Evolutionary conservation across 495 filamentous ascomycete genomes (phyloP).

Genomic region (Coniosporium apollinis): DNA sequence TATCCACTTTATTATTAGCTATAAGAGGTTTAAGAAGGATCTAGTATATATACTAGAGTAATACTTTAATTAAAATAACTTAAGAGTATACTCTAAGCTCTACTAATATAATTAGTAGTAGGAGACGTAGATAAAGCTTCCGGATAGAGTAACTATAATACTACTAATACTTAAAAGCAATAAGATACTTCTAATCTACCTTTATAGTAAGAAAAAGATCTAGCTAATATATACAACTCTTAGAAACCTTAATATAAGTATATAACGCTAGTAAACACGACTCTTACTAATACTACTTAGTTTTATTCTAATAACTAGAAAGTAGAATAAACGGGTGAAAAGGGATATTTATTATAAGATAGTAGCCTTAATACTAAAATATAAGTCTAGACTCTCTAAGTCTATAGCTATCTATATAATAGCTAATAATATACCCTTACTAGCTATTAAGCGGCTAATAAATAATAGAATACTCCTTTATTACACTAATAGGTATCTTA

Average conservation of each 20-base stretch:
- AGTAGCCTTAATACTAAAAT: not conserved
- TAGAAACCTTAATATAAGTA: constrained; percentile 1
- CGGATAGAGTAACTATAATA: not conserved
- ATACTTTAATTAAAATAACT: not conserved
- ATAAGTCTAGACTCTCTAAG: not conserved
- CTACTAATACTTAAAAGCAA: not conserved
- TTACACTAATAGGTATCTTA: not conserved
- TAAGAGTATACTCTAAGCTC: not conserved
- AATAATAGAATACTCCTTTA: not conserved
- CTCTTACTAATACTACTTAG: not conserved
- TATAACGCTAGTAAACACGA: not conserved
- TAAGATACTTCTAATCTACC: not conserved
- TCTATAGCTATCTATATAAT: not conserved
- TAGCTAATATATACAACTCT: not conserved
- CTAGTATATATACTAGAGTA: not conserved
- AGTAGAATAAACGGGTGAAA: not conserved
- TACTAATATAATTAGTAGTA: not conserved
- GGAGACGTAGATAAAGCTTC: not conserved
- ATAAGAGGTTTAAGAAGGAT: not conserved
- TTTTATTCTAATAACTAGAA: not conserved
- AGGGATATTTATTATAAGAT: not conserved
- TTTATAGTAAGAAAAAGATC: not conserved
- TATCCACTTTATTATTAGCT: not conserved
- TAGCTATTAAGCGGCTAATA: not conserved
- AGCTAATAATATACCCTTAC: not conserved